Evolutionary conservation across 371 early-diverging fungal species (phyloP).

Genomic region (Entomophthora muscae): DNA sequence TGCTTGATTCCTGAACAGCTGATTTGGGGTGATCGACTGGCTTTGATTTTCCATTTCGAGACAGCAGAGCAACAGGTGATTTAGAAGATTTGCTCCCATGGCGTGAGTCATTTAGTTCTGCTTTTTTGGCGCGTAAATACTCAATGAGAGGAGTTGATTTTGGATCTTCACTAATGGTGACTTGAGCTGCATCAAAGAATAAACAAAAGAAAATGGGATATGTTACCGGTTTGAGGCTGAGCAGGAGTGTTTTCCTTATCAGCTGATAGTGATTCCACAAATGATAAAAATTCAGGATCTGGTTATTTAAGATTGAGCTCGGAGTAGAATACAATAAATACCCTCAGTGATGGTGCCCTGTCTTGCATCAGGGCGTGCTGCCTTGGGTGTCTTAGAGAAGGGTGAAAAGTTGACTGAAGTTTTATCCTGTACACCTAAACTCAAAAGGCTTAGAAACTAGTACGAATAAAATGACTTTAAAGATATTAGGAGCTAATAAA

Average conservation of each 20-base stretch:
- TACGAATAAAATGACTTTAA: neutral
- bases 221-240: neutral
- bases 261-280: conserved; percentile 41
- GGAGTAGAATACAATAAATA: conserved; percentile 11
- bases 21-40: neutral
- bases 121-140: conserved; percentile 57
- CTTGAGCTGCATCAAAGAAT: neutral
- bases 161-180: conserved; percentile 6
- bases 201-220: neutral
- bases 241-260: conserved; percentile 18
- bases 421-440: neutral
- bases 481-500: neutral
- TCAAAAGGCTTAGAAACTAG: neutral
- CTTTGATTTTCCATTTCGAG: neutral
- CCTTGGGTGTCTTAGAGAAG: conserved; percentile 51
- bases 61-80: neutral
- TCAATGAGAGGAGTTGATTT: conserved; percentile 54
- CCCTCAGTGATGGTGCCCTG: conserved; percentile 61
- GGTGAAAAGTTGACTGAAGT: conserved; percentile 55
- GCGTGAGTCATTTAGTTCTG: conserved; percentile 12
- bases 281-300: conserved; percentile 61
- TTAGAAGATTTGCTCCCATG: neutral
- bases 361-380: conserved; percentile 35
- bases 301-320: neutral
- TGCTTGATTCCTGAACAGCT: neutral